Base-by-base conservation (phyloP, 2,329 filamentous ascomycete species). In the Trichoderma atrobrunneum region DNA sequence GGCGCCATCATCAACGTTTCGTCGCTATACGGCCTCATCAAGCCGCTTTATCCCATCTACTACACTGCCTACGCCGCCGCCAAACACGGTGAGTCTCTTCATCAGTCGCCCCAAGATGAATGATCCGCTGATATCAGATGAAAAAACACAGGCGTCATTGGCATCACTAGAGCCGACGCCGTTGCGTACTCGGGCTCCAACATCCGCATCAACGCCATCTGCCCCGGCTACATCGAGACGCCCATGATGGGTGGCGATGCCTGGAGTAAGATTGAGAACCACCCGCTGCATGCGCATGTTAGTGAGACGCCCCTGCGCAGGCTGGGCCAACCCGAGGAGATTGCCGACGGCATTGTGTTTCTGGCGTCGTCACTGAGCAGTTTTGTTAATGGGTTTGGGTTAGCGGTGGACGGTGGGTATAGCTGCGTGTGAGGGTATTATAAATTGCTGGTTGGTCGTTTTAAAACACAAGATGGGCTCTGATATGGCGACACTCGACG, bases 121-220 rank as follows among this genome's bases (percentile, higher is more conserved):
- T 32, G 7, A 28, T n/a, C n/a, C 28, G 62, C 62, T 64, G 26
- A 60, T 30, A 16, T 16, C 6, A 34, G 28, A 18, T 48, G 32
- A 21, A 4, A 5, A 4, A 48, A 5, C 30, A 78, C 43, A 48
- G 80, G 77, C 34, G 83, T 88, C 6, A 75, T 88, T 64, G 86
- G 86, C 0, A 79, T 90, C 60, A 88, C 86, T 10, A 85, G 82
- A 76, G 84, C 83, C 2, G 87, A 90, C 74, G 88, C 85, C 2
- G 83, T 85, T 63, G 81, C 82, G 1, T 90, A 89, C 78, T 85
- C 84, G 1, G 76, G 81, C 5, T 76, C 82, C 63, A 84, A 84
- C 4, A 88, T 90, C 71, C 85, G 87, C 63, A 87, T 90, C 78
- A 90, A 90, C 75, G 87, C 87, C 3, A 85, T 90, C n/a, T 89